Base-by-base conservation (phyloP, 2,329 filamentous ascomycete species). In the Cercospora sp. region DNA sequence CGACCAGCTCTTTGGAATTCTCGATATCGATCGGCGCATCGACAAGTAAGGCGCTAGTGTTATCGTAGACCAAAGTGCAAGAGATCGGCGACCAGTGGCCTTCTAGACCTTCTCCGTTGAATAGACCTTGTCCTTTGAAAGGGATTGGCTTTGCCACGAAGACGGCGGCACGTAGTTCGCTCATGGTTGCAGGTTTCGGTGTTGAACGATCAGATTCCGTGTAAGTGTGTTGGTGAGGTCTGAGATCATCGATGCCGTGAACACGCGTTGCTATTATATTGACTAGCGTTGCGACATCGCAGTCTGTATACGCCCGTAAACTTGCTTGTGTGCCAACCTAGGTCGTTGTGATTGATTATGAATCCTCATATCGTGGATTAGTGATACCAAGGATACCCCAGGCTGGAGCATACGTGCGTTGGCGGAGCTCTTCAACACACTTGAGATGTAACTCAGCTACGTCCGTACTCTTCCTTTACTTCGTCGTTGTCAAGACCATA, bases 31-130 rank as follows among this genome's bases (percentile, higher is more conserved):
- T 67, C 30, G 60, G 60, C 12, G 65, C 64, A 23, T 67, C 65
- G 5, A 67, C 65, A 7, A 67, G 55, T 6, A 67, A 53, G 8
- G 66, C 66, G 20, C 60, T 57, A 4, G 60, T 23, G 2, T 63
- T 39, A n/a, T 45, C 60, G 23, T 67, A 42, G 55, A 67, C 64
- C 39, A 67, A 45, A 4, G 66, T 65, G 13, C 45, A 65, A 26
- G 66, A 51, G 13, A 58, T 65, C 4, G 66, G 66, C 26, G 66
- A 65, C 66, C 66, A 67, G 18, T 51, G 26, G 42, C 65, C 60
- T 16, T 20, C 39, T 42, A 53, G 53, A 45, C 65, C 60, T 20
- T 20, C 60, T 33, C n/a, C 18, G 5, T 18, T 60, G 61, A 64
- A 67, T 39, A 53, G 39, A 45, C 64, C 59, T 16, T 30, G 53